Evolutionary conservation across 108 stramenopile genomes (phyloP).

Genomic region (Cyclostephanos tholiformis): DNA sequence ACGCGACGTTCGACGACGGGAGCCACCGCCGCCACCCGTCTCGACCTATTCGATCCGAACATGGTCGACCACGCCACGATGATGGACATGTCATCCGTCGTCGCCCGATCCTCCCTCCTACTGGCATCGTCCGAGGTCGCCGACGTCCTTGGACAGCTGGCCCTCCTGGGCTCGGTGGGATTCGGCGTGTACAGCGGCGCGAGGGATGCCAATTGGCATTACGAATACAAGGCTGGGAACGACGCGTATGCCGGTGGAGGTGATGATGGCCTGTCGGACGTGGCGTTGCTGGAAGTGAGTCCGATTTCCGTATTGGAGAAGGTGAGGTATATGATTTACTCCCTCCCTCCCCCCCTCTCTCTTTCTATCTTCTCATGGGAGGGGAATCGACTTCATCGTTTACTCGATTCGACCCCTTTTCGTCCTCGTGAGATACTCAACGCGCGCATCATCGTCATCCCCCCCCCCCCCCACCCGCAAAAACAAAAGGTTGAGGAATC

Average conservation of each 20-base stretch:
- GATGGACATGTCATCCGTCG: too few species aligned
- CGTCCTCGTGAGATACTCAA: too few species aligned
- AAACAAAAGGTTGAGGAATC: neutral
- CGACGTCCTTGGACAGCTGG: constrained; percentile 4
- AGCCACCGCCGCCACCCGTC: too few species aligned
- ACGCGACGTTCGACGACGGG: too few species aligned
- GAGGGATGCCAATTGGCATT: constrained; percentile 16
- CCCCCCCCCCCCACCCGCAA: neutral
- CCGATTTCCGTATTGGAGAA: constrained; percentile 3
- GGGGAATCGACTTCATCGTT: too few species aligned
- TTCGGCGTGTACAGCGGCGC: constrained; percentile 7
- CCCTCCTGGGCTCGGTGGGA: constrained; percentile 19
- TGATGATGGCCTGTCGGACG: neutral
- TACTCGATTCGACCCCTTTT: too few species aligned
- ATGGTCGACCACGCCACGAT: too few species aligned
- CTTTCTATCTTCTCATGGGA: too few species aligned
- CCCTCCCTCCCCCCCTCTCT: neutral
- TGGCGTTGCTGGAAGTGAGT: constrained; percentile 22
- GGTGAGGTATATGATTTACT: neutral
- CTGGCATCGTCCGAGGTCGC: constrained; percentile 8
- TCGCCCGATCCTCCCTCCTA: neutral
- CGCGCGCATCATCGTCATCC: neutral
- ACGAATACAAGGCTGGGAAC: constrained; percentile 27
- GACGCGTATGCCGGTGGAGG: neutral
- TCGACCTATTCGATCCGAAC: too few species aligned